Evolutionary conservation across 1,139 yeast species (phyloP).

Genomic region (Taiozyma onychis): DNA sequence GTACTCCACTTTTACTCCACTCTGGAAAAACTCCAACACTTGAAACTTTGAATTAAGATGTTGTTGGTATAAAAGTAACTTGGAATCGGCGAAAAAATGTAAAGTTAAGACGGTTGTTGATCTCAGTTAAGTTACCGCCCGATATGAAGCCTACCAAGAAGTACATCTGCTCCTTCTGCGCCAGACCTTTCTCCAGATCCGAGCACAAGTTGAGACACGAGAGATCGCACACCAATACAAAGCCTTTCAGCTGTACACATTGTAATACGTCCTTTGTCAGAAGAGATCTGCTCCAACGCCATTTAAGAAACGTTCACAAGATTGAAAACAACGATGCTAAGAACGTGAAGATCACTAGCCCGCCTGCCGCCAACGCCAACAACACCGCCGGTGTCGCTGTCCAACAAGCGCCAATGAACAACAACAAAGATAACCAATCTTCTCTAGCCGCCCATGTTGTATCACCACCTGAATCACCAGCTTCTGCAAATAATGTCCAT

Average conservation of each 20-base stretch:
- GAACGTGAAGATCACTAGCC: background rate
- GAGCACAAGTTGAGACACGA: slow-evolving; percentile 84
- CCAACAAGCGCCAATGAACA: background rate
- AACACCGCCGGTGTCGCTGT: too few species aligned
- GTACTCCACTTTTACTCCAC: background rate
- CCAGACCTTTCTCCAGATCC: slow-evolving; percentile 72
- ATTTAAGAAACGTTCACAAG: slow-evolving; percentile 70
- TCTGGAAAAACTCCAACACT: background rate
- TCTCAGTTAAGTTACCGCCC: background rate
- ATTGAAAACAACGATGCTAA: slow-evolving; percentile 1
- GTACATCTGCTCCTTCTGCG: slow-evolving; percentile 76
- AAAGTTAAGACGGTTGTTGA: too few species aligned
- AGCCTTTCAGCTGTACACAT: slow-evolving; percentile 70
- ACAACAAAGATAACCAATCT: too few species aligned
- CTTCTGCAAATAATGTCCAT: background rate
- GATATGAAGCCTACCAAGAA: slow-evolving; percentile 36
- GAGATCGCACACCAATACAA: slow-evolving; percentile 76
- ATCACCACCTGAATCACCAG: background rate
- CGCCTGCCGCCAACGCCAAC: background rate
- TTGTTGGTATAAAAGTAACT: background rate
- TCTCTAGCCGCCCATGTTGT: background rate
- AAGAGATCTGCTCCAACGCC: slow-evolving; percentile 69
- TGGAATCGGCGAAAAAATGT: background rate
- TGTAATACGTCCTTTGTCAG: slow-evolving; percentile 74
- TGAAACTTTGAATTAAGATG: background rate